These are phyloP conservation scores for Chaetomium sp. DNA, from an alignment of 2,329 filamentous ascomycete species.

Conservation along the genomic window DNA sequence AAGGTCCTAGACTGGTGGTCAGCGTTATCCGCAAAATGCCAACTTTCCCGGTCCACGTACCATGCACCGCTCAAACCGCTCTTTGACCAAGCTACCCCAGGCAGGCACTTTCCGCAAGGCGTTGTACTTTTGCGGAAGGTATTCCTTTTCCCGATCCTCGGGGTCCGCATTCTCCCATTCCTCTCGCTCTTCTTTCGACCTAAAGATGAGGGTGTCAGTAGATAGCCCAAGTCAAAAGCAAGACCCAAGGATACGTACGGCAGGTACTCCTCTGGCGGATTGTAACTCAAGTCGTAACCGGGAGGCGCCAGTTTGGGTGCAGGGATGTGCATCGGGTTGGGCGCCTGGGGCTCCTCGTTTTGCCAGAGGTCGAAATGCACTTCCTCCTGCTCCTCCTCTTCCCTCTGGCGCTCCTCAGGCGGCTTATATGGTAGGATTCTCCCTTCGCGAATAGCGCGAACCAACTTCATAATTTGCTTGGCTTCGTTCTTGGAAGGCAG, in stretches of 20 bases:
- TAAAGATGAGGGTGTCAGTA: slow-evolving; percentile 20
- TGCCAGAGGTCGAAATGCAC: slow-evolving; percentile 91
- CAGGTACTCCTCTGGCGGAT: slow-evolving; percentile 91
- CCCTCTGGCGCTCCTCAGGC: slow-evolving; percentile 65
- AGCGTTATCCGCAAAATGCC: background rate
- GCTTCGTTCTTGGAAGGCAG: slow-evolving; percentile 96
- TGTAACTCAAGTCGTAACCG: slow-evolving; percentile 94
- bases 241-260: slow-evolving; percentile 48
- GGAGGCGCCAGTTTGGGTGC: slow-evolving; percentile 92
- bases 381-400: slow-evolving; percentile 71
- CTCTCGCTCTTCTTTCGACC: slow-evolving; percentile 75
- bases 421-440: slow-evolving; percentile 89
- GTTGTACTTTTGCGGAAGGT: slow-evolving; percentile 78
- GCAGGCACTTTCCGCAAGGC: slow-evolving; percentile 89
- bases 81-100: slow-evolving; percentile 87
- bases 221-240: background rate
- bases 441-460: slow-evolving; percentile 91
- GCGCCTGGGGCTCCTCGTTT: slow-evolving; percentile 78
- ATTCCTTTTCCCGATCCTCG: slow-evolving; percentile 89
- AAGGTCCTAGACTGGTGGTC: slow-evolving; percentile 58
- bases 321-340: slow-evolving; percentile 91
- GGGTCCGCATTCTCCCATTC: slow-evolving; percentile 84
- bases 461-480: slow-evolving; percentile 95
- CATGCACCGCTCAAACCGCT: slow-evolving; percentile 92
- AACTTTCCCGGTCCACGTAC: slow-evolving; percentile 12